Evolutionary conservation across 2,329 filamentous ascomycete species (phyloP), one percentile per base, ranked within the genome.

Genomic region (Madurella fahalii): DNA sequence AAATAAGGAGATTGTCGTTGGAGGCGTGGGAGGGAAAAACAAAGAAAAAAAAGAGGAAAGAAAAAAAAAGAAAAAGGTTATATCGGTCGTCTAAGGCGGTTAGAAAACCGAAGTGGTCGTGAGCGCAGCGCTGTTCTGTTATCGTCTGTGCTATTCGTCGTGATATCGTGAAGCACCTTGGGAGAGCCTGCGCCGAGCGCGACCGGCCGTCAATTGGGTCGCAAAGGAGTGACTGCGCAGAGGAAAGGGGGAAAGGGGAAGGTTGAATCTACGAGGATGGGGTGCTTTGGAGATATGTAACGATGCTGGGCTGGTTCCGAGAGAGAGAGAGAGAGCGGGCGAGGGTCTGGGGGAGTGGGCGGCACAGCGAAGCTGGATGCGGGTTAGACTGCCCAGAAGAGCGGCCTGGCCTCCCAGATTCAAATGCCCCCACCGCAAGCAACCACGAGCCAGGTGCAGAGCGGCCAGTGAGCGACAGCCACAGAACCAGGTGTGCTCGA

Each of bases 211-310:
- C 46, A 55, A 58, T 54, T 54, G 52, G 57, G 61, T 61, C 59
- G 61, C 59, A 64, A 64, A 64, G 37, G 62, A 64, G 52, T 64
- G 62, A 64, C 62, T 63, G 62, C 54, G 59, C 57, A 46, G 31
- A 50, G 25, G 51, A 53, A 48, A 52, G 51, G 47, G 54, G 52
- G 51, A 42, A 31, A 43, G 50, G 53, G 51, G 42, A 42, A 31
- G 49, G 45, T 34, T 37, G 49, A 52, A 55, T 57, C 53, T 37
- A 49, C 52, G 47, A 53, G 15, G 53, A 54, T 53, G 56, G 56
- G 56, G 47, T 50, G 52, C 8, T 46, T 57, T 49, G 54, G 57
- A 53, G 49, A 61, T 61, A 62, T 62, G 58, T 63, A 60, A 60
- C 56, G 58, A 52, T 44, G 57, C 48, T 9, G 50, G 52, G 52